Evolutionary conservation across 345 rosid species (phyloP).

Genomic region (Trapa bicornis): DNA sequence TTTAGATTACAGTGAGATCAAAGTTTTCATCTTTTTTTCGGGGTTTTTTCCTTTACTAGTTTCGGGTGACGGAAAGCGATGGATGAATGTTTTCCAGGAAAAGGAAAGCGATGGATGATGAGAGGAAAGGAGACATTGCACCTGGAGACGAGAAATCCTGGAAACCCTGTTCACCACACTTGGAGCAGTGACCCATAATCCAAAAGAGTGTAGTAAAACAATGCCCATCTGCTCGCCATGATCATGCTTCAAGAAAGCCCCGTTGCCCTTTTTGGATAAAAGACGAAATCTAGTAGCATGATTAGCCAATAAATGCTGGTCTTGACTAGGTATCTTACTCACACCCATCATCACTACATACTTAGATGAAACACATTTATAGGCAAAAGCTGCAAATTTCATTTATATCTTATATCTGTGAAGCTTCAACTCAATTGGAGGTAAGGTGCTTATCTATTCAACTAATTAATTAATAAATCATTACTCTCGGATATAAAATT

Average conservation of each 20-base stretch:
- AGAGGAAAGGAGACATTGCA: not conserved
- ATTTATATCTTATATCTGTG: no score
- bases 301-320: not conserved
- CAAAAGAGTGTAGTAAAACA: not conserved
- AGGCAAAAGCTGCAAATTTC: no score
- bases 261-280: not conserved
- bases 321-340: not conserved
- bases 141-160: not conserved
- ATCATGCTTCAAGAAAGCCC: not conserved
- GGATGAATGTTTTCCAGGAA: not conserved
- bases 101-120: not conserved
- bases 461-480: no score
- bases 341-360: not conserved
- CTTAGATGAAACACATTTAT: not conserved
- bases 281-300: not conserved
- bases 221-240: not conserved
- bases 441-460: no score
- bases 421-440: no score
- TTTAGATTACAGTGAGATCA: no score
- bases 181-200: not conserved
- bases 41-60: no score
- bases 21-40: no score
- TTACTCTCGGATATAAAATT: no score
- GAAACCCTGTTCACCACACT: not conserved
- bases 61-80: not conserved